These are phyloP conservation scores for Aspergillus flavus DNA, from an alignment of 2,329 filamentous ascomycete genomes.

Conservation along the genomic window DNA sequence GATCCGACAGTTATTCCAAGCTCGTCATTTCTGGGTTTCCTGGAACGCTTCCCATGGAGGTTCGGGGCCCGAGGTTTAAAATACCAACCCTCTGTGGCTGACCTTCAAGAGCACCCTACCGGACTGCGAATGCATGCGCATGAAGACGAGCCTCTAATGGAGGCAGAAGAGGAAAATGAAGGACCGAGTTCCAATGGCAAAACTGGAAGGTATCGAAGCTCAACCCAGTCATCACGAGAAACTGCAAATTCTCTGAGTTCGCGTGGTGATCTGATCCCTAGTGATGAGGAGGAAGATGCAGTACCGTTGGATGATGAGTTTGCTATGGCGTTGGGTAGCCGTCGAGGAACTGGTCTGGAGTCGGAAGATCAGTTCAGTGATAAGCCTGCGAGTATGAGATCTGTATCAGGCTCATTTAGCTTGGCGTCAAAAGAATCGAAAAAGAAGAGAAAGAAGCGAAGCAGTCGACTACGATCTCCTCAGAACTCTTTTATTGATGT, in stretches of 20 bases:
- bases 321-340: conserved; percentile 72
- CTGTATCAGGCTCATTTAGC: conserved; percentile 51
- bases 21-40: conserved; percentile 81
- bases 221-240: conserved; percentile 75
- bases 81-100: conserved; percentile 89
- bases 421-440: conserved; percentile 50
- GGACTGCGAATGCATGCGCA: conserved; percentile 45
- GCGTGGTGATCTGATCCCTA: conserved; percentile 86
- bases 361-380: conserved; percentile 72
- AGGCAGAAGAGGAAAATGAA: conserved; percentile 56
- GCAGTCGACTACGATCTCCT: conserved; percentile 30
- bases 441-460: conserved; percentile 33
- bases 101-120: conserved; percentile 83
- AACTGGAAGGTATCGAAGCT: conserved; percentile 64
- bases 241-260: conserved; percentile 87
- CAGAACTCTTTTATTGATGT: conserved; percentile 29
- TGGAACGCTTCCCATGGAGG: conserved; percentile 81
- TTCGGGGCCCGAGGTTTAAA: conserved; percentile 75
- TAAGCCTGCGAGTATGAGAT: conserved; percentile 50
- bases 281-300: conserved; percentile 90
- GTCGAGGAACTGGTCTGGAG: conserved; percentile 61
- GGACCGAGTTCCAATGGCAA: conserved; percentile 16
- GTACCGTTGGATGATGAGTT: conserved; percentile 93
- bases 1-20: conserved; percentile 91
- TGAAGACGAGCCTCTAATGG: conserved; percentile 73